Evolutionary conservation across 805 yeast genomes (phyloP), one percentile per base, ranked within the genome.

Genomic region (Metschnikowia chrysomelidarum): DNA sequence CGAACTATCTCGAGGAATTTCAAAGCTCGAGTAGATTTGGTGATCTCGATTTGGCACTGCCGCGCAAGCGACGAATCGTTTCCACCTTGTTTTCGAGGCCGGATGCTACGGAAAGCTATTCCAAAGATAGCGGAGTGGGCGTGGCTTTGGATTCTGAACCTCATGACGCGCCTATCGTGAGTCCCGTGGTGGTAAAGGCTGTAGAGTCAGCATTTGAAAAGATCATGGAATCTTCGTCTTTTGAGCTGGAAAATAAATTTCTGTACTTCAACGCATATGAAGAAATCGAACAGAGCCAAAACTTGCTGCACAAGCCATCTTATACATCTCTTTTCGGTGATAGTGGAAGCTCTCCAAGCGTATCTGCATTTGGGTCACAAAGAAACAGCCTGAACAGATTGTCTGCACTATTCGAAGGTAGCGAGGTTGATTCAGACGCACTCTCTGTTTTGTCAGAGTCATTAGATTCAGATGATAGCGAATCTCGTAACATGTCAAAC

Each of bases 161-260:
- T 20, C 19, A n/a, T n/a, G 12, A 15, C 22, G 4, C 32, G 5
- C 19, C 38, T 4, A 11, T 24, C n/a, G 66, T 71, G 3, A 67
- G 73, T 32, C 67, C 69, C 3, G 64, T 57, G 12, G 80, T 75
- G 1, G 56, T 79, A 4, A 64, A 67, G 34, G 86, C 87, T 0
- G 83, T 82, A 13, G 85, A 80, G 50, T 78, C 75, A 51, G 87
- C 85, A 3, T 69, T 82, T 37, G 73, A 71, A 18, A 76, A 79
- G 43, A 80, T 82, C 21, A 74, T 75, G 71, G 59, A 52, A 18
- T 46, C 42, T 9, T 47, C 53, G 1, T 41, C 41, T 7, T 39
- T 27, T 17, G 33, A 36, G 19, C 29, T 22, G 19, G 38, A 33
- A 5, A 17, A 11, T 3, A 33, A 27, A 27, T n/a, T 17, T 24